phyloP scores from a whole-genome alignment of 305 asterid genomes.

The Fraxinus sp. region DNA sequence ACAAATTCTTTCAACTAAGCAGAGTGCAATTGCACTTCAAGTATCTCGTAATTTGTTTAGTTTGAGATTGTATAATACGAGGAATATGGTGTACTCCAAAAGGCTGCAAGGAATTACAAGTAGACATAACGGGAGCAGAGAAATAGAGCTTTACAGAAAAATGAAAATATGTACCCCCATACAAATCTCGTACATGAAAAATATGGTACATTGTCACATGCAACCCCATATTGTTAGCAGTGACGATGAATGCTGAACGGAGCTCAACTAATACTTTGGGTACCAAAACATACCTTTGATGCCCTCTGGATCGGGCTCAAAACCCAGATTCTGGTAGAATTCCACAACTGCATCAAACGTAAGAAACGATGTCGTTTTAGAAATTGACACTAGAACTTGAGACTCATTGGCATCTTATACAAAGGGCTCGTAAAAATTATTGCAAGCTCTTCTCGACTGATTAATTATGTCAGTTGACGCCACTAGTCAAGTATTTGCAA shows the following conservation, averaged over 20 bases:
- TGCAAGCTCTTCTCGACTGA: not conserved
- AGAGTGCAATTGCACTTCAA: not conserved
- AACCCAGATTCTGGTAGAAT: constrained; percentile 79
- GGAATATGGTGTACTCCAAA: not conserved
- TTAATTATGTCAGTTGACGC: not conserved
- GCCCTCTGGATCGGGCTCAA: constrained; percentile 94
- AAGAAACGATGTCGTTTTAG: constrained; percentile 12
- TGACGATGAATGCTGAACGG: not conserved
- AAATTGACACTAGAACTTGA: not conserved
- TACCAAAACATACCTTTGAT: constrained; percentile 99
- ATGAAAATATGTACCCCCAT: not conserved
- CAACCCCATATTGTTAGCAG: not conserved
- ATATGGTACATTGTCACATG: not conserved
- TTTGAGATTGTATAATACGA: not conserved
- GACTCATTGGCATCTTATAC: not conserved
- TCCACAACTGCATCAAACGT: constrained; percentile 74
- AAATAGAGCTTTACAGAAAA: not conserved
- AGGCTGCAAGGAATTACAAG: not conserved
- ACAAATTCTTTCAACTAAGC: not conserved
- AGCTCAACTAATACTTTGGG: constrained; percentile 58
- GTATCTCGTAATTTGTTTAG: not conserved
- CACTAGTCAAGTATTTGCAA: not conserved
- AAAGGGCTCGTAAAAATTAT: not conserved
- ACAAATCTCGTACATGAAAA: not conserved
- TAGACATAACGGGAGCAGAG: not conserved